These are phyloP conservation scores for Neurospora sp. DNA, from an alignment of 495 filamentous ascomycete species.

Conservation along the genomic window DNA sequence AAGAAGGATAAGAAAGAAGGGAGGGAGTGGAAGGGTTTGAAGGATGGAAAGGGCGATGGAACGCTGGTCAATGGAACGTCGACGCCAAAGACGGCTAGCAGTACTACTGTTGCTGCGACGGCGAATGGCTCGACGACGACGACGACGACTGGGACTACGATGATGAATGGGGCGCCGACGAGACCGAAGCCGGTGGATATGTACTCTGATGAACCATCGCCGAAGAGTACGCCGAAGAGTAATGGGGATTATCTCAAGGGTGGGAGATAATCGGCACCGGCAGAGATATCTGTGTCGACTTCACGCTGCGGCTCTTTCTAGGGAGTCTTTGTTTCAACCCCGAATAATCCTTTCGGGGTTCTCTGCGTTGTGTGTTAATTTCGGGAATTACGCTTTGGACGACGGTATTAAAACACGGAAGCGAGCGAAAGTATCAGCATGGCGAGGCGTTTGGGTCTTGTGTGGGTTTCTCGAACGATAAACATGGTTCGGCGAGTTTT, in stretches of 20 bases:
- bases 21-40: background rate
- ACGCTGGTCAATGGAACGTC: background rate
- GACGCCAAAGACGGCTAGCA: background rate
- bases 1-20: background rate
- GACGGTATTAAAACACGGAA: background rate
- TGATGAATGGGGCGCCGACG: background rate
- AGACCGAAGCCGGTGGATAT: background rate
- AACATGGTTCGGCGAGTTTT: background rate
- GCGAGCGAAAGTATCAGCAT: background rate
- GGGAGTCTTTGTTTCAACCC: no score
- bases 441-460: background rate
- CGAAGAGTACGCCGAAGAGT: background rate
- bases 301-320: no score
- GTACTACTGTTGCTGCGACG: background rate
- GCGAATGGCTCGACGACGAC: background rate
- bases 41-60: background rate
- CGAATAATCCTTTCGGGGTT: no score
- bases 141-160: background rate
- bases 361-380: no score
- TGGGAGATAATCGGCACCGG: background rate
- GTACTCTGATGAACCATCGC: background rate
- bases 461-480: background rate
- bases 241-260: background rate
- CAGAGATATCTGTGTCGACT: no score
- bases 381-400: no score